phyloP scores from a whole-genome alignment of 345 rosid species.

The Eucalyptus cloeziana region DNA sequence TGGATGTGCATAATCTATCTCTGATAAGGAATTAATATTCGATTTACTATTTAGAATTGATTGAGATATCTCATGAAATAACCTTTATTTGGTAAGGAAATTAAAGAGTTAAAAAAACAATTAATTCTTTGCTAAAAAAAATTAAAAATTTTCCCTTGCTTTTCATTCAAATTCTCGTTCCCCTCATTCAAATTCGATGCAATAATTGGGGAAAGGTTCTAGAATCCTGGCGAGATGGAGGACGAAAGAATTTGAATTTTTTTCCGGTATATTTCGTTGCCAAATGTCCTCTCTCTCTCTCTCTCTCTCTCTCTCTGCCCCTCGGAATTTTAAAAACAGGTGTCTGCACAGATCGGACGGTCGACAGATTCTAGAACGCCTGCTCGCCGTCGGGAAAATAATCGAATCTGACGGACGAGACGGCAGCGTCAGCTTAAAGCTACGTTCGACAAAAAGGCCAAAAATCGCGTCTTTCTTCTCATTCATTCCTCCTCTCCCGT shows the following conservation, averaged over 20 bases:
- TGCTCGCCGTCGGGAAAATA: background rate
- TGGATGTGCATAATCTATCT: accelerated
- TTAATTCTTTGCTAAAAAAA: too few relatives aligned
- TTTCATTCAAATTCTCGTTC: too few relatives aligned
- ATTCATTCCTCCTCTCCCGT: background rate
- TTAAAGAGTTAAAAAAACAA: too few relatives aligned
- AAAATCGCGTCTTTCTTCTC: background rate
- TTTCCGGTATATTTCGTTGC: too few relatives aligned
- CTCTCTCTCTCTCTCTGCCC: too few relatives aligned
- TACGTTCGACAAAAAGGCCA: background rate
- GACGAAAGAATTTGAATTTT: too few relatives aligned
- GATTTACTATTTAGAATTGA: accelerated
- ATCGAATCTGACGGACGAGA: constrained; percentile 28
- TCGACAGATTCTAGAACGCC: background rate
- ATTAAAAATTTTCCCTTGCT: too few relatives aligned
- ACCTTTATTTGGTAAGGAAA: accelerated
- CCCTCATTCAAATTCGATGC: too few relatives aligned
- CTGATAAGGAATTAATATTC: accelerated
- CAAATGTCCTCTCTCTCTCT: too few relatives aligned
- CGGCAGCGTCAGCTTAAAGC: constrained; percentile 42
- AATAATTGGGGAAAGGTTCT: too few relatives aligned
- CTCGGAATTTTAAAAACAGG: background rate
- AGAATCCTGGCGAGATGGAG: too few relatives aligned
- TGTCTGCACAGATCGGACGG: constrained; percentile 20
- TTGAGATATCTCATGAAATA: too few relatives aligned